Conservation (phyloP, 768 basidiomycete species). For the Leucosporidium yakuticum region DNA sequence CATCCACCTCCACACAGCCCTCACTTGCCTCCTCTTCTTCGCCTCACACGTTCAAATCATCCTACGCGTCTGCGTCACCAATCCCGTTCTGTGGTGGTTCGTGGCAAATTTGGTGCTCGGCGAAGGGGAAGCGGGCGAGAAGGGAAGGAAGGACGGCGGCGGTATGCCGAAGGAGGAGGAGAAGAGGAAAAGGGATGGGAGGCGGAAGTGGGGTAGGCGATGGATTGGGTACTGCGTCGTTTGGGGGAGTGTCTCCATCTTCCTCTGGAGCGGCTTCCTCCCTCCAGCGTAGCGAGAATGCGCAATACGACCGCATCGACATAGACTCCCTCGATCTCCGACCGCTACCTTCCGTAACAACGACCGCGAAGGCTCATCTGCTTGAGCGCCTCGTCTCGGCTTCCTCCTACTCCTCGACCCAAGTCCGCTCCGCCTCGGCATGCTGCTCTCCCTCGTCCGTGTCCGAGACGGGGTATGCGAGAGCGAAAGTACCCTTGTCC, state of each 20-base stretch:
- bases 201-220: constrained; percentile 46
- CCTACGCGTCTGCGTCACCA: constrained; percentile 65
- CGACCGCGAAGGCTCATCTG: no score
- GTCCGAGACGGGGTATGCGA: constrained; percentile 19
- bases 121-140: constrained; percentile 44
- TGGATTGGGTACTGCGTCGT: constrained; percentile 75
- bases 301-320: not conserved
- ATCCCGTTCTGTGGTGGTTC: constrained; percentile 76
- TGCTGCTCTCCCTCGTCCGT: constrained; percentile 8
- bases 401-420: not conserved
- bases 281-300: constrained; percentile 67
- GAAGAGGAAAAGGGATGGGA: constrained; percentile 8
- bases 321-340: not conserved
- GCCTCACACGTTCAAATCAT: constrained; percentile 81
- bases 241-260: constrained; percentile 65
- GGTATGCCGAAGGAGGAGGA: constrained; percentile 4
- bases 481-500: constrained; percentile 18
- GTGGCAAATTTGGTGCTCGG: constrained; percentile 64
- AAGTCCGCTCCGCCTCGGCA: constrained; percentile 17
- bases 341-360: not conserved
- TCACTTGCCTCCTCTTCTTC: constrained; percentile 63
- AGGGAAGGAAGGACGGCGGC: not conserved
- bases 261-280: constrained; percentile 77
- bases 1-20: constrained; percentile 58
- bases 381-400: not conserved